Base-by-base conservation (phyloP, 768 basidiomycete species). In the Tylopilus sp. region DNA sequence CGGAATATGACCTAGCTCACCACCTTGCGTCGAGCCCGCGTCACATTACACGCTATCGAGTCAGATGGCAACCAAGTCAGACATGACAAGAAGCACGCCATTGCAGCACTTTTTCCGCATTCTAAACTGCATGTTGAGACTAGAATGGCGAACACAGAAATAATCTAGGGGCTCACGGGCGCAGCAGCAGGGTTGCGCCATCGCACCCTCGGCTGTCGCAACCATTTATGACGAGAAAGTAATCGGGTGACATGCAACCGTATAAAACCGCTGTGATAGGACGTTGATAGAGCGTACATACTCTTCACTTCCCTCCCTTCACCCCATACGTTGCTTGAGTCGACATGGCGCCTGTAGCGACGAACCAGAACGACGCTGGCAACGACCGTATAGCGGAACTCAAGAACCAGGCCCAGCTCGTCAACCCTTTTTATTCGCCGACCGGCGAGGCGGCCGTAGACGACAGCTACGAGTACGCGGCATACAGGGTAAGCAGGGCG, bases 341-440 rank as follows among this genome's bases (percentile, higher is more conserved):
- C 25, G 11, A 41, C 42, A 81, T 82, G 81, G 75, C 80, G 46
- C 77, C 79, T 22, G 75, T 78, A 30, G 76, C 79, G 53, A 78
- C 74, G 28, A 57, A 69, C 47, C 72, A 76, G 43, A 64, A 58
- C 47, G 57, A 51, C 22, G 57, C 61, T n/a, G 58, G 47, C 7
- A 12, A 31, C 11, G 53, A 59, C 35, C 59, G 59, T 35, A 6
- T 59, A 13, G 57, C 51, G 4, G 53, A 57, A 28, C 47, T 67
- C 40, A 71, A 73, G 57, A 58, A 53, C 13, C 57, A 52, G 44
- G 43, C 46, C 28, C 53, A 57, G 45, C 53, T 75, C 31, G 69
- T 80, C 69, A 86, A 86, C 60, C 81, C 82, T 0, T 87, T 87
- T 68, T 86, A 88, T 57, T 85, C 83, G 4, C 86, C 86, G 38